These are phyloP conservation scores for Balansia obtecta DNA, from an alignment of 2,329 filamentous ascomycete species.

Conservation along the genomic window DNA sequence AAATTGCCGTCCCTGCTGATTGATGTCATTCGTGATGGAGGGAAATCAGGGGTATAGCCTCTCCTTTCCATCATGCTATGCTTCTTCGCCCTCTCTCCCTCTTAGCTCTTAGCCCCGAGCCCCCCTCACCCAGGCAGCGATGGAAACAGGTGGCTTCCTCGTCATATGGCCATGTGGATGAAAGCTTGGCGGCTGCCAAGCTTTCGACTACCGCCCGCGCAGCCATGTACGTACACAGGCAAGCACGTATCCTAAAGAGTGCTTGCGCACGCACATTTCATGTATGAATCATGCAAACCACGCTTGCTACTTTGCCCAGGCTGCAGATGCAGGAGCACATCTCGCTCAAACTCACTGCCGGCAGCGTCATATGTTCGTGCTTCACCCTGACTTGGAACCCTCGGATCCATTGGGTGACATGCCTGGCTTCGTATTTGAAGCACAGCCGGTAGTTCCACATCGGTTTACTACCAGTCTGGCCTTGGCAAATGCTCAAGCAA, in stretches of 20 bases:
- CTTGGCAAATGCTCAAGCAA: no score
- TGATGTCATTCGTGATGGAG: background rate
- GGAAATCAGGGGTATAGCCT: background rate
- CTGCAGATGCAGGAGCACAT: background rate
- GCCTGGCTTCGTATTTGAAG: background rate
- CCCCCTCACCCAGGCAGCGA: no score
- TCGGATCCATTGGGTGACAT: background rate
- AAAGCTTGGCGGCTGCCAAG: background rate
- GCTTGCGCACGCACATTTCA: background rate
- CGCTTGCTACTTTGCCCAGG: background rate
- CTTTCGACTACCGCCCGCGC: background rate
- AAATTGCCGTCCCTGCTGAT: background rate
- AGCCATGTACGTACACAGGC: background rate
- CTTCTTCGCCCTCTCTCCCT: background rate
- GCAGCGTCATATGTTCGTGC: background rate
- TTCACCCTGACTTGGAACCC: background rate
- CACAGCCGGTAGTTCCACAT: no score
- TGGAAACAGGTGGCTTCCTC: background rate
- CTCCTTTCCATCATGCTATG: background rate
- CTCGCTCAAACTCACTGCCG: background rate
- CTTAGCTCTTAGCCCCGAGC: background rate
- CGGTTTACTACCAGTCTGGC: no score
- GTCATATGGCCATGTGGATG: background rate
- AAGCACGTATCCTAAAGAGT: background rate
- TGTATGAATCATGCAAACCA: background rate